Conservation (phyloP, 1,139 yeast species). For the Pichia sp. region DNA sequence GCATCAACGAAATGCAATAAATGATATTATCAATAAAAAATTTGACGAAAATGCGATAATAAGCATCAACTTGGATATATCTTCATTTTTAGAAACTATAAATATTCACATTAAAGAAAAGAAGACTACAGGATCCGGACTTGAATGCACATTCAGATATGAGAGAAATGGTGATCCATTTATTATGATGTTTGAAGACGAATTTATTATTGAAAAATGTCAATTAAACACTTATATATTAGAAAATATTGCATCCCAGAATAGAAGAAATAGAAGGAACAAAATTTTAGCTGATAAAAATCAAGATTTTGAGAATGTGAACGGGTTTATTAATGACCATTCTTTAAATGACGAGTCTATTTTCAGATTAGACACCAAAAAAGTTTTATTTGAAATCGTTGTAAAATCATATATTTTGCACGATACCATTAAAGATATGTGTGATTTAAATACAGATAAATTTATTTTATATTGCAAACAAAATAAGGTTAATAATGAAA, state of each 20-base stretch:
- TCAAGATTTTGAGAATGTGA: constrained; percentile 12
- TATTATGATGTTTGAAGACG: constrained; percentile 65
- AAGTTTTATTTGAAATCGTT: constrained; percentile 56
- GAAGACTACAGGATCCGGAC: constrained; percentile 26
- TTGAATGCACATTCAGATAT: constrained; percentile 43
- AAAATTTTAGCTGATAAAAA: background rate
- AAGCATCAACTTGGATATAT: constrained; percentile 33
- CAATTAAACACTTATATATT: constrained; percentile 59
- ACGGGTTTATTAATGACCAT: constrained; percentile 17
- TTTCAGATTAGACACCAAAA: constrained; percentile 44
- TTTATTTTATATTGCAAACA: constrained; percentile 45
- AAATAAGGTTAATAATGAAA: background rate
- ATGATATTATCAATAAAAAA: constrained; percentile 2
- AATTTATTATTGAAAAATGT: constrained; percentile 59
- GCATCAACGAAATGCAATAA: no score
- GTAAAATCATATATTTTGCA: constrained; percentile 59
- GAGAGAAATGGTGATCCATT: constrained; percentile 61
- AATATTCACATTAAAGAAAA: constrained; percentile 32
- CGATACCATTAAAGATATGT: constrained; percentile 61
- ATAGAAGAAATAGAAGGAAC: background rate
- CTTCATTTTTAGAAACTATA: constrained; percentile 41
- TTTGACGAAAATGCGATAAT: constrained; percentile 14
- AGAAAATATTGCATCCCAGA: constrained; percentile 23
- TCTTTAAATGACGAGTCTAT: constrained; percentile 16
- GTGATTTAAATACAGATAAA: constrained; percentile 56